Evolutionary conservation across 139 green algal genomes (phyloP), one percentile per base, ranked within the genome.

Genomic region (Pedinophyceae sp.): DNA sequence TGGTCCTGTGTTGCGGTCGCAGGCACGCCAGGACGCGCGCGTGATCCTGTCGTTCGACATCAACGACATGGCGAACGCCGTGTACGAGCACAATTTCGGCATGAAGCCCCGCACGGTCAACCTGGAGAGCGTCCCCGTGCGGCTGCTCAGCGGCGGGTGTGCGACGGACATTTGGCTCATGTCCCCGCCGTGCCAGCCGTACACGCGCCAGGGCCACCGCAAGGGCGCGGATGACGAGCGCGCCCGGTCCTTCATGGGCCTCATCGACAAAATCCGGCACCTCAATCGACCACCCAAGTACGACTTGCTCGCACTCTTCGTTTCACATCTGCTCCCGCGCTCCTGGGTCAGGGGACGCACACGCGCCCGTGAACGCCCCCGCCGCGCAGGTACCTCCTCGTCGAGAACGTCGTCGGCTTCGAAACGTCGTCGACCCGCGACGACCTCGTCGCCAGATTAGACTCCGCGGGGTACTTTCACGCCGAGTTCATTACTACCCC

Each of bases 401-500:
- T 91, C 24, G 81, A 91, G 59, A 91, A 91, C 62, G 81, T 91
- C 30, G 69, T 86, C 0, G 81, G 81, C 5, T 91, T 91, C 55
- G 79, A 88, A 60, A 25, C 27, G 25, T 77, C 66, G 13, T 23
- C 59, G 24, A 80, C 73, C 28, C 39, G 59, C 1, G 3, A 41
- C 5, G 34, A 45, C 5, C 58, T 83, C 61, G 1, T 55, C 17
- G 28, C 23, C 3, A 27, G 23, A 3, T 62, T 80, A 54, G n/a
- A 19, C 18, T 4, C 15, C 3, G 15, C 29, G 20, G 55, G 61
- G 2, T 76, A 73, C 49, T 28, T n/a, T n/a, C n/a, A n/a, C n/a
- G n/a, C n/a, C n/a, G 80, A 92, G 59, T 87, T 80, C 45, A 57
- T 88, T 2, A 40, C 83, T 13, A 75, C 52, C 20, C 77, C 80